Base-by-base conservation (phyloP, 805 yeast species). In the Candida multigemmis region DNA sequence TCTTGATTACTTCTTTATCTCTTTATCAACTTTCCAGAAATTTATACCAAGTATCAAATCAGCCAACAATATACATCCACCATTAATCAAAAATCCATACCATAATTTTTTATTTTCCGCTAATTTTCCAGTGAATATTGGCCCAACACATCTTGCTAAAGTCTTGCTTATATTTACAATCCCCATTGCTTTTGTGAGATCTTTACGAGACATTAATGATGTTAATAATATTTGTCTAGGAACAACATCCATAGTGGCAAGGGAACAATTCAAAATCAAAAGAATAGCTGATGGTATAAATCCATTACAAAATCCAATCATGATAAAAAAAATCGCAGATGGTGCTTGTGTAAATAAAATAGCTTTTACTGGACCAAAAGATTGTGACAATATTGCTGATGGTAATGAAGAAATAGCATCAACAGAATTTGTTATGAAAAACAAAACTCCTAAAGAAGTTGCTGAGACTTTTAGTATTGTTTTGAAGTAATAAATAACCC, bases 171-270 rank as follows among this genome's bases (percentile, higher is more conserved):
- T 75, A 44, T 85, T 86, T 7, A 86, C 94, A 2, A 81, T 60
- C 2, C 96, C 96, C 74, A 86, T 67, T 1, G 80, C 86, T 39
- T 65, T 70, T 3, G 94, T 75, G 25, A 87, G 56, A 25, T 83
- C 91, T 7, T 60, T 50, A 8, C 68, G 65, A 10, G 66, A 63
- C 21, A 86, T 73, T 12, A 84, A 58, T 2, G 81, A 65, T 1
- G 93, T 76, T 26, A 86, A 53, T 21, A 86, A 60, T 6, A 85
- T 71, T 52, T 85, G 95, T 27, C 96, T 69, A 5, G 96, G 95
- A 3, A 85, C 91, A 16, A 85, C 94, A 47, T 86, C 96, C 87
- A 86, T 84, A 2, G 87, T 73, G 2, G 77, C 63, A 1, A 84
- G 71, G 2, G 77, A 55, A 33, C 74, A 75, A 36, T 82, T 73